Percentiles rank a stretch among this genome's conserved stretches.
Conservation (phyloP, 2,329 filamentous ascomycete species). For the Fusarium cicatricum region DNA sequence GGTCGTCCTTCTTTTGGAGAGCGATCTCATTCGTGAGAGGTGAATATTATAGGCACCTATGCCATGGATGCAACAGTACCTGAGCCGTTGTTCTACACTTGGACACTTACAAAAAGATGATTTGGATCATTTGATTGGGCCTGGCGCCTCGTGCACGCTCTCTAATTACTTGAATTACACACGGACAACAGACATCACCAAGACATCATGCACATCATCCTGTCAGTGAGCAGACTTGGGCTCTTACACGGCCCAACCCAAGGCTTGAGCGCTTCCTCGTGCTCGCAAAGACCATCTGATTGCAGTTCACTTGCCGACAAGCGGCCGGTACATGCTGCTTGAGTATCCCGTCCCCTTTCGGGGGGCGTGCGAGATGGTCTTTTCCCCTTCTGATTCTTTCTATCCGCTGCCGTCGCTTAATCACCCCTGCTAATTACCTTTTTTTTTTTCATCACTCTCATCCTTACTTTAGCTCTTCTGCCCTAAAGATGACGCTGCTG, state of each 20-base stretch:
- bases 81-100: constrained; percentile 2
- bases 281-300: constrained; percentile 21
- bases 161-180: constrained; percentile 7
- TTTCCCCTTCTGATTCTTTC: constrained; percentile 8
- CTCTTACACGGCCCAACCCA: constrained; percentile 35
- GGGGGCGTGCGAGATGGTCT: constrained; percentile 15
- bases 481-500: constrained; percentile 7
- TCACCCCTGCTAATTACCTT: constrained; percentile 16
- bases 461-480: constrained; percentile 12
- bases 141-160: constrained; percentile 9
- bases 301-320: constrained; percentile 25
- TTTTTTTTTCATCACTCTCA: constrained; percentile 5
- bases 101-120: constrained; percentile 1
- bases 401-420: not conserved
- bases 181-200: constrained; percentile 17
- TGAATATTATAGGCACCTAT: too few species aligned
- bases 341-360: constrained; percentile 17
- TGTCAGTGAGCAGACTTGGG: constrained; percentile 34
- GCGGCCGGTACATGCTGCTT: constrained; percentile 24
- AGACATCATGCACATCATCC: constrained; percentile 37
- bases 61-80: constrained; percentile 3
- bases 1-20: constrained; percentile 22
- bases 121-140: constrained; percentile 14
- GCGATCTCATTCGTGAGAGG: constrained; percentile 17
- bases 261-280: constrained; percentile 31